Evolutionary conservation across 2,329 filamentous ascomycete genomes (phyloP).

Genomic region (Claviceps cyperi): DNA sequence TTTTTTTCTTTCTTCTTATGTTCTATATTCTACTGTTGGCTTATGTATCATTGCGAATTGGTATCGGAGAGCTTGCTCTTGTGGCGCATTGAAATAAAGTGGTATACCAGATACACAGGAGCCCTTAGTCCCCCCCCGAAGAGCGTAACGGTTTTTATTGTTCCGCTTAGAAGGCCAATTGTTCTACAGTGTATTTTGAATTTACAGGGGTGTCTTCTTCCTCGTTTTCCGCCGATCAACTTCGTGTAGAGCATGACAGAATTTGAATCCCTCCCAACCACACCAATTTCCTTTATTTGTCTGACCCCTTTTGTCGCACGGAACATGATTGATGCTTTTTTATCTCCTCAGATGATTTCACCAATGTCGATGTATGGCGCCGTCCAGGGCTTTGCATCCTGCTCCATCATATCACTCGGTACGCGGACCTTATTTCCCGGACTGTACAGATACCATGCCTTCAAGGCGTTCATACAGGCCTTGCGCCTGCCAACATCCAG

Average conservation of each 20-base stretch:
- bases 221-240: background rate
- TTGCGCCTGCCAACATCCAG: conserved; percentile 63
- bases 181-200: conserved; percentile 25
- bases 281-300: background rate
- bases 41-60: background rate
- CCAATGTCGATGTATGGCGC: conserved; percentile 56
- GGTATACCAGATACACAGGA: too few relatives aligned
- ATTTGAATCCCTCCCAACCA: background rate
- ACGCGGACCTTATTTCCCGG: conserved; percentile 50
- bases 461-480: conserved; percentile 73
- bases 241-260: background rate
- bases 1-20: background rate
- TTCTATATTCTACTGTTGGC: background rate
- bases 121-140: too few relatives aligned
- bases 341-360: conserved; percentile 41
- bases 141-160: too few relatives aligned
- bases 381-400: conserved; percentile 48
- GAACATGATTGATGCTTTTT: background rate
- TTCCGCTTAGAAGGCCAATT: conserved; percentile 9
- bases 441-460: conserved; percentile 93
- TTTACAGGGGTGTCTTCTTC: conserved; percentile 17
- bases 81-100: too few relatives aligned
- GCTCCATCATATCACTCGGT: conserved; percentile 54
- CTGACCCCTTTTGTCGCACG: background rate
- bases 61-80: background rate